Evolutionary conservation across 202 grass and related monocot genomes (phyloP), one percentile per base, ranked within the genome.

Genomic region (Miscanthus sacchariflorus): DNA sequence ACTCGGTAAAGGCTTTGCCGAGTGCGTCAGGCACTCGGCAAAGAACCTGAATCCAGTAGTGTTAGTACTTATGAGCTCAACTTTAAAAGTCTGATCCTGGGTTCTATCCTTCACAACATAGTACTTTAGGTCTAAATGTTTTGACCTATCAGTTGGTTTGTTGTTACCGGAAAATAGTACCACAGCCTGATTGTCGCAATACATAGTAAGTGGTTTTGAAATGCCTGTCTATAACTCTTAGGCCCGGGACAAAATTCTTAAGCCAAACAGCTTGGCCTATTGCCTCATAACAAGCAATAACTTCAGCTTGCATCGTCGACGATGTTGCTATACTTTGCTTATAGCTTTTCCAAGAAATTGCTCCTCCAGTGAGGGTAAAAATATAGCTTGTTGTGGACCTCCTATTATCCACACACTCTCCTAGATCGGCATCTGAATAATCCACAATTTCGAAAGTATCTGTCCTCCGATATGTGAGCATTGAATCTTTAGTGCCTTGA

Each of bases 161-260:
- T 42, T 42, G 7, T 71, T 71, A n/a, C 35, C 8, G 0, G 3
- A 4, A 42, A 21, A 71, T 2, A 21, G 4, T 40, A 71, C 6
- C 6, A 1, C 0, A 21, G 0, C 0, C 0, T 42, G 0, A n/a
- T 71, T 71, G 1, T 42, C 7, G 1, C 3, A 40, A 3, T n/a
- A 70, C 17, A 71, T 19, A 9, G 17, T 71, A 3, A 71, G 0
- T 4, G 17, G 35, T 71, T 6, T 40, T 0, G 5, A 9, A 4
- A 40, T 42, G 36, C 2, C 2, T 71, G 0, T 71, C 7, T 0
- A 71, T 0, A 71, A 71, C 4, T 21, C 6, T 71, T 9, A 71
- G 9, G 7, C 7, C 19, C 4, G 7, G 0, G 36, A 71, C 8
- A 36, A 71, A 42, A 42, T 71, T 71, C 3, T 42, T 42, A 12